Conservation (phyloP, 1,139 yeast genomes). For the Kurtzmaniella quercitrusa region DNA sequence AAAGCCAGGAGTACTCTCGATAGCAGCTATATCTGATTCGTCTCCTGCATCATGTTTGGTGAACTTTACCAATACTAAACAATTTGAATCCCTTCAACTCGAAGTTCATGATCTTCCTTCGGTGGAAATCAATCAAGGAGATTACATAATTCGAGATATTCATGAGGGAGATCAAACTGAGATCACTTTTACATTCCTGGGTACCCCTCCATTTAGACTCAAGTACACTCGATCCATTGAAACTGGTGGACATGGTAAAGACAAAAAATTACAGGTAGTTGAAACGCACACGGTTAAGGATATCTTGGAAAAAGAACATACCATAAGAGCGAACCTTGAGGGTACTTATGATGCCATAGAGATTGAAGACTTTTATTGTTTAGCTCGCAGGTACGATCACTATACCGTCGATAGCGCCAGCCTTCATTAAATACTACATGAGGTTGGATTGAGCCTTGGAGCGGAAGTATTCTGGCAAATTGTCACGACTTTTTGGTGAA, state of each 20-base stretch:
- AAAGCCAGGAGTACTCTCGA: conserved; percentile 67
- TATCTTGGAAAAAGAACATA: conserved; percentile 64
- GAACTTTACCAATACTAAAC: conserved; percentile 42
- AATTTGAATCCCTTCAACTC: conserved; percentile 43
- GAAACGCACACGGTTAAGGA: conserved; percentile 75
- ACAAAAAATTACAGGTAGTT: conserved; percentile 41
- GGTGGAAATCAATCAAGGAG: conserved; percentile 82
- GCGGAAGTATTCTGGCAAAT: no score
- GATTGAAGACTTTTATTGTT: conserved; percentile 78
- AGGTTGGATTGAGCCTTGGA: no score
- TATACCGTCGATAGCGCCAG: background rate
- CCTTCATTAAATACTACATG: background rate
- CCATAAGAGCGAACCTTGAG: conserved; percentile 74
- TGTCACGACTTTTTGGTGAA: no score
- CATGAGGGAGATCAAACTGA: conserved; percentile 89
- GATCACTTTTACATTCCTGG: conserved; percentile 61
- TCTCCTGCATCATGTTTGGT: conserved; percentile 69
- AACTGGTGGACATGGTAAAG: conserved; percentile 19
- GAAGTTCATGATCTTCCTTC: conserved; percentile 80
- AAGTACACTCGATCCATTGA: conserved; percentile 51
- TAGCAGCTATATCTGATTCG: conserved; percentile 72
- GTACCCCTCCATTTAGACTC: conserved; percentile 69
- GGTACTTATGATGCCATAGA: conserved; percentile 94
- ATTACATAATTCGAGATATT: conserved; percentile 65
- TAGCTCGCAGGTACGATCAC: conserved; percentile 33